A percentile compares a stretch with the other conserved stretches of the same genome.
Evolutionary conservation across 306 rosid species (phyloP).

Genomic region (Vigna unguiculata): DNA sequence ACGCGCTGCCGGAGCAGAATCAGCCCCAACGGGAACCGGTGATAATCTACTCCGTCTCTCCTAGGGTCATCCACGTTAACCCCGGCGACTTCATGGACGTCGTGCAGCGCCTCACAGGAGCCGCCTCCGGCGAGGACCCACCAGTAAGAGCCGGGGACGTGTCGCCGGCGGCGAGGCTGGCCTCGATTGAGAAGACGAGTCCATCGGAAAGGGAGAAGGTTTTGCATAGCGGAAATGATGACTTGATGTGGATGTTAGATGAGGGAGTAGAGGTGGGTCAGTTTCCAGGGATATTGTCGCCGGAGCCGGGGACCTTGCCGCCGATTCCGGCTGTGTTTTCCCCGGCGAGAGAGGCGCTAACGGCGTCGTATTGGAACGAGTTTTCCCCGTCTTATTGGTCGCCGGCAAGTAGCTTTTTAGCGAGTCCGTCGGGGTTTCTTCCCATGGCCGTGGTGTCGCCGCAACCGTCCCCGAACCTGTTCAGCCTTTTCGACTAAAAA

Average conservation of each 20-base stretch:
- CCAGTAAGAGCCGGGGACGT: slow-evolving; percentile 49
- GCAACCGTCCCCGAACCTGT: slow-evolving; percentile 59
- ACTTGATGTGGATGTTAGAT: slow-evolving; percentile 37
- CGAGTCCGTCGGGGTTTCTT: slow-evolving; percentile 59
- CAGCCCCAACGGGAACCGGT: slow-evolving; percentile 52
- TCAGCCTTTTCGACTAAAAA: slow-evolving; percentile 52
- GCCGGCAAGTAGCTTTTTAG: slow-evolving; percentile 44
- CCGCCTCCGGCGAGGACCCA: slow-evolving; percentile 13
- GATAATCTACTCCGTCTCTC: slow-evolving; percentile 64
- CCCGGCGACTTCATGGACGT: slow-evolving; percentile 69
- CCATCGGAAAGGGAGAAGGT: slow-evolving; percentile 47
- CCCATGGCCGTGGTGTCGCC: slow-evolving; percentile 57
- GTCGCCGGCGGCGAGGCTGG: slow-evolving; percentile 78
- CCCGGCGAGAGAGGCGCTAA: slow-evolving; percentile 47
- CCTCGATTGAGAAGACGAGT: slow-evolving; percentile 69
- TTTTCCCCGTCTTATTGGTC: slow-evolving; percentile 41
- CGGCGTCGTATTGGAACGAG: slow-evolving; percentile 44
- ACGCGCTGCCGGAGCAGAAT: background rate
- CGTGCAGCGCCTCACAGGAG: slow-evolving; percentile 86
- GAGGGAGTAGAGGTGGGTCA: slow-evolving; percentile 58
- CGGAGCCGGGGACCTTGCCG: slow-evolving; percentile 61
- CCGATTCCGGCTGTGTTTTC: slow-evolving; percentile 59
- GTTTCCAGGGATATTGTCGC: slow-evolving; percentile 64
- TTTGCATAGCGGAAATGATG: slow-evolving; percentile 16
- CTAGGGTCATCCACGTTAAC: slow-evolving; percentile 57